Conservation (phyloP, 768 basidiomycete genomes). For the Psilocybe tampanensis region DNA sequence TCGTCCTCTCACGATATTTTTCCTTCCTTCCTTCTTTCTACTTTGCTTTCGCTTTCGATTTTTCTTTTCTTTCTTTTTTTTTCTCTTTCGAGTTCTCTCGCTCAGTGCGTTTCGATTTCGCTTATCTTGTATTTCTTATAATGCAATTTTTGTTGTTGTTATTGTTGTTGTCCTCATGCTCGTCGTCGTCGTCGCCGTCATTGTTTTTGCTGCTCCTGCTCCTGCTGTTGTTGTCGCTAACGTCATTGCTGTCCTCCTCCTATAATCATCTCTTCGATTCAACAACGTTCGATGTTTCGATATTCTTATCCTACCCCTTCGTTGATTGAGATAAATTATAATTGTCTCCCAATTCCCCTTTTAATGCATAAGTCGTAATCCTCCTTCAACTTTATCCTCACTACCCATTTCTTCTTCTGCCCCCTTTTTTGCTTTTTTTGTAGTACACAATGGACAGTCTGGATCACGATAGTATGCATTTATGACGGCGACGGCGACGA, state of each 20-base stretch:
- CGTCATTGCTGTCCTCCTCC: not conserved
- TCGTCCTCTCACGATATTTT: conserved; percentile 3
- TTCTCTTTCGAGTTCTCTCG: conserved; percentile 3
- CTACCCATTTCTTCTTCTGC: too few relatives aligned
- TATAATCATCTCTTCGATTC: not conserved
- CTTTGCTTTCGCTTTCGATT: too few relatives aligned
- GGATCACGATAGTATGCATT: not conserved
- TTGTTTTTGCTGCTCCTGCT: too few relatives aligned
- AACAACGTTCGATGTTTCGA: not conserved
- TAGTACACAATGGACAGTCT: not conserved
- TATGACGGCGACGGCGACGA: not conserved
- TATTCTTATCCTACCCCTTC: not conserved
- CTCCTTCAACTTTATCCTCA: too few relatives aligned
- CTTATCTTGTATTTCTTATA: not conserved
- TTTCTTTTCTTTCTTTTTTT: conserved; percentile 3
- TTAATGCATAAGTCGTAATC: not conserved
- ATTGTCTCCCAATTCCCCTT: not conserved
- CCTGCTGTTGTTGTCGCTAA: not conserved
- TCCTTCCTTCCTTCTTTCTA: not conserved
- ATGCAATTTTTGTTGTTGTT: not conserved
- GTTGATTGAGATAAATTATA: conserved; percentile 18
- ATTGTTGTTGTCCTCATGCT: not conserved
- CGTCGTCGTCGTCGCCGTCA: conserved; percentile 1
- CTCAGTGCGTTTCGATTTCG: not conserved
- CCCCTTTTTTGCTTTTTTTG: not conserved